Evolutionary conservation across 306 rosid species (phyloP).

Genomic region (Coriaria nepalensis): DNA sequence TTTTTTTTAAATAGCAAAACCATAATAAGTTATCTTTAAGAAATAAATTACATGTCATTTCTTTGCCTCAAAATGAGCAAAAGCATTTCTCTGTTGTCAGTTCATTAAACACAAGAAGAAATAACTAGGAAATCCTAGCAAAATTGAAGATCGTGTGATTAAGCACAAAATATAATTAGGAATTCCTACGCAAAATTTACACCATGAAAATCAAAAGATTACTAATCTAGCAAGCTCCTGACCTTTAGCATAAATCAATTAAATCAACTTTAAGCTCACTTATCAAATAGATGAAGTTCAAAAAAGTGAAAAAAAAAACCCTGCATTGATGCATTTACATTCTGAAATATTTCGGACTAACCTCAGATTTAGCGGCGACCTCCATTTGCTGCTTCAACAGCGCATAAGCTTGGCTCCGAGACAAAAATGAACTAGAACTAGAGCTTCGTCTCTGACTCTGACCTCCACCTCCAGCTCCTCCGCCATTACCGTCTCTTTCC

Average conservation of each 20-base stretch:
- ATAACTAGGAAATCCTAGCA: neutral
- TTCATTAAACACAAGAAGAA: neutral
- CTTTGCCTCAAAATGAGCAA: neutral
- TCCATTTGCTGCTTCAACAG: constrained; percentile 79
- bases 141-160: too few species aligned
- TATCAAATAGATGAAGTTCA: neutral
- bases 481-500: constrained; percentile 25
- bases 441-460: constrained; percentile 24
- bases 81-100: neutral
- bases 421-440: constrained; percentile 36
- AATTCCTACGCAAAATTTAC: too few species aligned
- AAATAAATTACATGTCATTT: too few species aligned
- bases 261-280: neutral
- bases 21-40: neutral
- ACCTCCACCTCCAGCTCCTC: constrained; percentile 19
- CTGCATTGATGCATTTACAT: too few species aligned
- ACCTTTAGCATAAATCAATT: too few species aligned
- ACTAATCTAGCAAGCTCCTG: too few species aligned
- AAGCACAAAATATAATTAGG: too few species aligned
- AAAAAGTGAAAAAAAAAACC: too few species aligned
- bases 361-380: constrained; percentile 90
- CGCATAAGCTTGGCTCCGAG: constrained; percentile 70
- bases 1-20: constrained; percentile 4
- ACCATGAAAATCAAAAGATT: too few species aligned
- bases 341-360: neutral